phyloP scores from a whole-genome alignment of 192 early-diverging fungal species.

The Pecoramyces ruminantium region DNA sequence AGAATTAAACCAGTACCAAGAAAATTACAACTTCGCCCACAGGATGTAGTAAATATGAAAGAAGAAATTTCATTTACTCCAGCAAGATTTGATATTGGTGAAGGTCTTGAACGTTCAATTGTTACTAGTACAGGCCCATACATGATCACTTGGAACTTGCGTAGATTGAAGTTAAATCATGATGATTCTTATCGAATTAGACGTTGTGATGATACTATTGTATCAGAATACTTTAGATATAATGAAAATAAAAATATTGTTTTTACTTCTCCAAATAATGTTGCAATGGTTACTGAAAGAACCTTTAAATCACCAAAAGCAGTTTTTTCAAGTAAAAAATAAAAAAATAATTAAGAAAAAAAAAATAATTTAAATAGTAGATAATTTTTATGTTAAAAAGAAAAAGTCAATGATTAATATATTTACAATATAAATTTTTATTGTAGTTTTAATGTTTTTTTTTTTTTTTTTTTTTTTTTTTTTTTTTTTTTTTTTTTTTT shows the following conservation, averaged over 20 bases:
- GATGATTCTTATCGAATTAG: slow-evolving; percentile 75
- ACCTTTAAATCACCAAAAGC: neutral
- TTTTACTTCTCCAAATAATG: slow-evolving; percentile 60
- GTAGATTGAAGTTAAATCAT: slow-evolving; percentile 56
- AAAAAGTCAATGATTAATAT: no score
- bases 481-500: no score
- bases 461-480: no score
- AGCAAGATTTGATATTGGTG: slow-evolving; percentile 73
- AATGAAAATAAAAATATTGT: slow-evolving; percentile 70
- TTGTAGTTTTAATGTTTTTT: no score
- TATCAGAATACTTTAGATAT: slow-evolving; percentile 82
- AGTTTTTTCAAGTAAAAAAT: neutral
- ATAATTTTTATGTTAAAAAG: no score
- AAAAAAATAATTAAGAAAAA: neutral
- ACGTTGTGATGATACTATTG: slow-evolving; percentile 61
- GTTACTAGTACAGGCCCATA: slow-evolving; percentile 79
- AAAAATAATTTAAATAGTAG: no score
- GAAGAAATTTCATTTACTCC: slow-evolving; percentile 56
- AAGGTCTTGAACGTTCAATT: slow-evolving; percentile 60
- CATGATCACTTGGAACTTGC: slow-evolving; percentile 85
- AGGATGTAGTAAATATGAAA: slow-evolving; percentile 73
- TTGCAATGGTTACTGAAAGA: slow-evolving; percentile 35
- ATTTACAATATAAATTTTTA: no score
- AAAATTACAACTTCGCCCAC: slow-evolving; percentile 65
- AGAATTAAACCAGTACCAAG: slow-evolving; percentile 24